Evolutionary conservation across 345 rosid species (phyloP), one percentile per base, ranked within the genome.

Genomic region (Linum lewisii): DNA sequence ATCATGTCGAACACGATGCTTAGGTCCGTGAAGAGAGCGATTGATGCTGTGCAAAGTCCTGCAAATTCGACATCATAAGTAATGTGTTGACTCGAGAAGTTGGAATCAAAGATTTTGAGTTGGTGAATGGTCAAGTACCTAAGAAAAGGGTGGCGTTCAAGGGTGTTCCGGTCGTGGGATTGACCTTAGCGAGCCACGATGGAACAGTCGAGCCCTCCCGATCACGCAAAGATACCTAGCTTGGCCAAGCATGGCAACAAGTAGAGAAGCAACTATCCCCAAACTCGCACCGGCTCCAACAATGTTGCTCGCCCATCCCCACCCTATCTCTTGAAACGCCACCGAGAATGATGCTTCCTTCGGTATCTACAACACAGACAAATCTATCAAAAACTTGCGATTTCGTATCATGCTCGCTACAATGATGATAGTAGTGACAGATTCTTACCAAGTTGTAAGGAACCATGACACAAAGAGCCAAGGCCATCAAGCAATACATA

Each of bases 211-310:
- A 24, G 96, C 87, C 79, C 98, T 82, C 45, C 84, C 94, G 38
- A 90, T 78, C 36, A 91, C 98, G 78, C 98, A 91, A 23, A 91
- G 91, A 75, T 91, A 87, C 72, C 98, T 76, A n/a, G 98, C 89
- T 75, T 91, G 98, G 23, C 96, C 98, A 67, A 91, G 69, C 98
- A 91, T 91, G 21, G 98, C 98, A 18, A 91, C 98, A 77, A 91
- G 65, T 2, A 91, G 85, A 21, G 98, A 91, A 45, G 96, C 96
- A 45, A 85, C 88, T n/a, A 88, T 91, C 45, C 98, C 98, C 79
- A 87, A 65, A 68, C 96, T 84, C 59, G 98, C 98, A 61, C 98
- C 98, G 7, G 84, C 95, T 50, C 95, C 96, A 4, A 91, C 96
- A 37, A 85, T 74, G 67, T 91, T 88, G 79, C 96, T 79, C 24